Conservation (phyloP, 176 grass and related monocot species). For the Lolium perenne region DNA sequence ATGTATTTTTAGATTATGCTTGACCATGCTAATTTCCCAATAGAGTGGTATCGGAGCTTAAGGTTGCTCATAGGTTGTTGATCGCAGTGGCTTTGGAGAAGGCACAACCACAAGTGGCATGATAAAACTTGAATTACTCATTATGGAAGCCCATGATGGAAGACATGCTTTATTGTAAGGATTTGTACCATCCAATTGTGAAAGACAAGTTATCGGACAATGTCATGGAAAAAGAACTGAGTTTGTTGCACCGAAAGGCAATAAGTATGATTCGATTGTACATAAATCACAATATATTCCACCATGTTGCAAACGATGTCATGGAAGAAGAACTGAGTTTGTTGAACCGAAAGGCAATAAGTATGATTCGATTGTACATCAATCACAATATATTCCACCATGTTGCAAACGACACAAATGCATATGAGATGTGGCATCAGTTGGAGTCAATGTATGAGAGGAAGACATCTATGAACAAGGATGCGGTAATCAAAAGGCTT, state of each 20-base stretch:
- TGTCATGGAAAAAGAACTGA: no score
- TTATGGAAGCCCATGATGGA: not conserved
- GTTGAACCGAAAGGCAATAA: no score
- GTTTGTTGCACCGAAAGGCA: not conserved
- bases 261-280: not conserved
- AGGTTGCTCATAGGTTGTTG: not conserved
- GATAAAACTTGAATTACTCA: not conserved
- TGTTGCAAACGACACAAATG: not conserved
- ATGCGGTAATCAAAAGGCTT: not conserved
- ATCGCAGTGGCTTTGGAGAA: not conserved
- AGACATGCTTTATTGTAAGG: not conserved
- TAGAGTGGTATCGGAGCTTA: not conserved
- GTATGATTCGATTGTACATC: no score
- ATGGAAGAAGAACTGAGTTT: no score
- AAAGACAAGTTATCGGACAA: no score
- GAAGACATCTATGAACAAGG: slow-evolving; percentile 5
- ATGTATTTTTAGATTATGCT: no score
- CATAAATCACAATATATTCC: no score
- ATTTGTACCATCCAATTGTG: not conserved
- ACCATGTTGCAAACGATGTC: no score
- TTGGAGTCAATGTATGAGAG: slow-evolving; percentile 1
- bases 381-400: no score
- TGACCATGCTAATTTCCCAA: not conserved
- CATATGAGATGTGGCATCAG: not conserved
- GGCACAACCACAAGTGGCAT: not conserved